Evolutionary conservation across 2,329 filamentous ascomycete species (phyloP).

Genomic region (Westerdykella sp.): DNA sequence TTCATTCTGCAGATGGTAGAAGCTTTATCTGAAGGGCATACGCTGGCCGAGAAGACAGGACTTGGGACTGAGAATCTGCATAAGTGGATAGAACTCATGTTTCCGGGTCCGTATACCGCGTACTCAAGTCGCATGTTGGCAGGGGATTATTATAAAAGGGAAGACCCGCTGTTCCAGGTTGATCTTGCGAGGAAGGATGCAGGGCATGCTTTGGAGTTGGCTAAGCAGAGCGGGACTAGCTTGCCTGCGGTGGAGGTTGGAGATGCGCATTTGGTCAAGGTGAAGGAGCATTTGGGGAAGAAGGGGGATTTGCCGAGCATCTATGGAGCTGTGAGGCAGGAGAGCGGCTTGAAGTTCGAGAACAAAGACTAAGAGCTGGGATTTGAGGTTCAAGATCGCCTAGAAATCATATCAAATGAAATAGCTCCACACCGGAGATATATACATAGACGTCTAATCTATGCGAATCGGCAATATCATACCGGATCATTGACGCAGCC

Average conservation of each 20-base stretch:
- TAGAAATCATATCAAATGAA: too few species aligned
- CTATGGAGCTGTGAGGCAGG: slow-evolving; percentile 71
- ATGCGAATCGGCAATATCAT: too few species aligned
- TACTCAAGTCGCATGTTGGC: slow-evolving; percentile 69
- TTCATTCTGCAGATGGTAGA: slow-evolving; percentile 81
- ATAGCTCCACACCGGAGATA: too few species aligned
- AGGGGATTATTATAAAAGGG: slow-evolving; percentile 70
- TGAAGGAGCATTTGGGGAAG: slow-evolving; percentile 63
- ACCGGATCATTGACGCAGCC: too few species aligned
- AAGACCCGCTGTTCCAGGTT: slow-evolving; percentile 75
- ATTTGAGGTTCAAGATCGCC: too few species aligned
- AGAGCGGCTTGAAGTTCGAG: slow-evolving; percentile 68
- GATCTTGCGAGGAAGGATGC: slow-evolving; percentile 80
- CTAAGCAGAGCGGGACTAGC: slow-evolving; percentile 54
- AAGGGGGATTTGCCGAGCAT: slow-evolving; percentile 75
- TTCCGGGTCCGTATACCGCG: slow-evolving; percentile 67
- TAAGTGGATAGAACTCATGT: slow-evolving; percentile 64
- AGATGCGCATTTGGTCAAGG: slow-evolving; percentile 58
- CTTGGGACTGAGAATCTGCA: slow-evolving; percentile 66
- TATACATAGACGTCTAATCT: too few species aligned
- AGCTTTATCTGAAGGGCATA: slow-evolving; percentile 69
- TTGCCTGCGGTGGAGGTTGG: slow-evolving; percentile 61
- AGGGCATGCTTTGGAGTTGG: slow-evolving; percentile 64
- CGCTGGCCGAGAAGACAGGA: slow-evolving; percentile 73
- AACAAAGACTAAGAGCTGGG: slow-evolving; percentile 19